A percentile compares a stretch with the other conserved stretches of the same genome.
These are phyloP conservation scores for Austroboletus niveus DNA, from an alignment of 1,284 basidiomycete genomes.

Conservation along the genomic window DNA sequence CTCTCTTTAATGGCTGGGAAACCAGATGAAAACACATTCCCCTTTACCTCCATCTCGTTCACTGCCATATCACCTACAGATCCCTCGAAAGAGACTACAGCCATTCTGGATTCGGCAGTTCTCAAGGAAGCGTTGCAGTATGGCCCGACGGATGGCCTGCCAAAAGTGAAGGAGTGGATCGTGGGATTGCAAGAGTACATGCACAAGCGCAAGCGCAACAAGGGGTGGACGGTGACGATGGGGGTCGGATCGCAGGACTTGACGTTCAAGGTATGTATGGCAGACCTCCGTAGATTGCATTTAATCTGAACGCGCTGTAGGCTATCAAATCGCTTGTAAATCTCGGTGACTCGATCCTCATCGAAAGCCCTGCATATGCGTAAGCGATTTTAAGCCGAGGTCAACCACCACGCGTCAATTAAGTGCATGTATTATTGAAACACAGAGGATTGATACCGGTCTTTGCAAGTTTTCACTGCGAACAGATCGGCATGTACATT, in stretches of 20 bases:
- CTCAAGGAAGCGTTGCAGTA: constrained; percentile 3
- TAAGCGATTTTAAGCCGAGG: neutral
- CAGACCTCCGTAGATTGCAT: neutral
- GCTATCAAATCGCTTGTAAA: constrained; percentile 1
- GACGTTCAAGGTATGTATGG: neutral
- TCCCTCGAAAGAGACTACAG: constrained; percentile 1
- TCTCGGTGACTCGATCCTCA: neutral
- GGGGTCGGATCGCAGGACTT: constrained; percentile 4
- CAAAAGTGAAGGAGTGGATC: neutral
- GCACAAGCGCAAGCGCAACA: neutral
- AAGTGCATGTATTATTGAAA: neutral
- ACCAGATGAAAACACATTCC: constrained; percentile 2
- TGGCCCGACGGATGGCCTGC: neutral
- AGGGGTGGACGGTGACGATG: constrained; percentile 1
- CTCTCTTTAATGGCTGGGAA: constrained; percentile 5
- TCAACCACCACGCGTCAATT: too few species aligned
- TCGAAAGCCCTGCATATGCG: constrained; percentile 4
- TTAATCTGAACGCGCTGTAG: neutral
- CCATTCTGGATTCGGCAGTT: neutral
- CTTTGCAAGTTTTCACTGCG: constrained; percentile 52
- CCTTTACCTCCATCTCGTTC: constrained; percentile 7
- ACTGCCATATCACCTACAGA: constrained; percentile 1
- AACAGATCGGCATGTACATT: constrained; percentile 54
- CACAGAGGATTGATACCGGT: constrained; percentile 58
- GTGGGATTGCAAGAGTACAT: constrained; percentile 1